Evolutionary conservation across 805 yeast genomes (phyloP).

Genomic region (Candida orba): DNA sequence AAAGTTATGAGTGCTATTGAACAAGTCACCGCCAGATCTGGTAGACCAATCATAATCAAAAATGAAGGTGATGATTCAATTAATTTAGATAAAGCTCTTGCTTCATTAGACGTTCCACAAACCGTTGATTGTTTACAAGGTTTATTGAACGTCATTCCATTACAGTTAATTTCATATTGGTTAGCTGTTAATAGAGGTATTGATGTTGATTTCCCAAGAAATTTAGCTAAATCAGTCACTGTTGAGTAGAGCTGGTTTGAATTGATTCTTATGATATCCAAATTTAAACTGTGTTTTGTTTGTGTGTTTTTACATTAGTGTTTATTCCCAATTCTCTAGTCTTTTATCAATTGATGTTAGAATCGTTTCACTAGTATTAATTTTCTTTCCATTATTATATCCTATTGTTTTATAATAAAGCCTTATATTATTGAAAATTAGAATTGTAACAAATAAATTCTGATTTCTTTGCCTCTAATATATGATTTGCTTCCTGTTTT

Average conservation of each 20-base stretch:
- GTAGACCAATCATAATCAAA: conserved; percentile 90
- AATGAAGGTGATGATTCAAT: conserved; percentile 71
- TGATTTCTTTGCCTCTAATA: no score
- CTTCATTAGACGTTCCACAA: conserved; percentile 82
- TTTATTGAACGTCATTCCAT: conserved; percentile 83
- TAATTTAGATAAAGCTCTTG: conserved; percentile 47
- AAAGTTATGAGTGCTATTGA: conserved; percentile 92
- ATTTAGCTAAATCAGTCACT: conserved; percentile 96
- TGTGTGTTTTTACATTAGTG: no score
- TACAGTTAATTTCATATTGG: conserved; percentile 96
- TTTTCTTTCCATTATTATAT: no score
- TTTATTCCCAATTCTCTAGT: no score
- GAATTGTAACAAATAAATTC: no score
- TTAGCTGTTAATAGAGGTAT: conserved; percentile 90
- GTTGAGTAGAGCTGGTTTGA: conserved; percentile 52
- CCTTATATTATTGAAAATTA: no score
- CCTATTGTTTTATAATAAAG: no score
- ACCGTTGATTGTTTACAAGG: conserved; percentile 99
- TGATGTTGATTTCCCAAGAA: conserved; percentile 98
- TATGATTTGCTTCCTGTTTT: no score
- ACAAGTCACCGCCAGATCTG: conserved; percentile 96
- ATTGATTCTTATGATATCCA: no score
- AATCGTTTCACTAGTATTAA: no score
- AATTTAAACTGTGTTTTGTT: no score
- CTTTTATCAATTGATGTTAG: no score